Evolutionary conservation across 371 early-diverging fungal species (phyloP).

Genomic region (Nematocida sp.): DNA sequence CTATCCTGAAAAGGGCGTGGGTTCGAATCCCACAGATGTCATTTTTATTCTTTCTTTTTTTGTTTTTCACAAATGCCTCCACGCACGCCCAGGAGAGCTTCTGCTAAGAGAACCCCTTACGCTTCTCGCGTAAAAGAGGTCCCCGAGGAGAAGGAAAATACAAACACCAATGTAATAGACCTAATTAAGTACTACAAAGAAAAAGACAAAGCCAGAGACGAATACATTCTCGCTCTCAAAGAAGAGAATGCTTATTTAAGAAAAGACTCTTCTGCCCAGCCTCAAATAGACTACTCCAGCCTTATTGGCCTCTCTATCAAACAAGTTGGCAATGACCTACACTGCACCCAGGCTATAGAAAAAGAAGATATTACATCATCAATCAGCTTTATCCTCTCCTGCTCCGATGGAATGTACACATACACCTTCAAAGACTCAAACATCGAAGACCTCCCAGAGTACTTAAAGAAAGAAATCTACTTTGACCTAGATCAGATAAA

Average conservation of each 20-base stretch:
- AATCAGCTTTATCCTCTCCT: constrained; percentile 43
- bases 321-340: neutral
- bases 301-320: constrained; percentile 7
- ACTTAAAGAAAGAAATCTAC: constrained; percentile 50
- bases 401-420: constrained; percentile 30
- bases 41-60: constrained; percentile 57
- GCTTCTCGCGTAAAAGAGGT: neutral
- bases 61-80: constrained; percentile 32
- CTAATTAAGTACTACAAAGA: constrained; percentile 48
- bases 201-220: constrained; percentile 34
- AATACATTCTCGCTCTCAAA: constrained; percentile 35
- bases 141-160: neutral
- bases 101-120: constrained; percentile 29
- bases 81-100: constrained; percentile 30
- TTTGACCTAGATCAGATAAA: constrained; percentile 53
- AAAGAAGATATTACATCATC: constrained; percentile 1
- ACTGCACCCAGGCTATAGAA: constrained; percentile 27
- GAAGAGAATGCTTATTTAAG: constrained; percentile 35
- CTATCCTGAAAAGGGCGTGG: constrained; percentile 60
- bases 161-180: constrained; percentile 14
- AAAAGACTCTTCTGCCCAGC: neutral
- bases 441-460: constrained; percentile 48
- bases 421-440: constrained; percentile 43
- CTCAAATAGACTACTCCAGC: neutral
- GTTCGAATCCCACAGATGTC: constrained; percentile 65